Percentiles rank a stretch among this genome's conserved stretches.
Evolutionary conservation across 1,284 basidiomycete species (phyloP).

Genomic region (Puccinia coronata): DNA sequence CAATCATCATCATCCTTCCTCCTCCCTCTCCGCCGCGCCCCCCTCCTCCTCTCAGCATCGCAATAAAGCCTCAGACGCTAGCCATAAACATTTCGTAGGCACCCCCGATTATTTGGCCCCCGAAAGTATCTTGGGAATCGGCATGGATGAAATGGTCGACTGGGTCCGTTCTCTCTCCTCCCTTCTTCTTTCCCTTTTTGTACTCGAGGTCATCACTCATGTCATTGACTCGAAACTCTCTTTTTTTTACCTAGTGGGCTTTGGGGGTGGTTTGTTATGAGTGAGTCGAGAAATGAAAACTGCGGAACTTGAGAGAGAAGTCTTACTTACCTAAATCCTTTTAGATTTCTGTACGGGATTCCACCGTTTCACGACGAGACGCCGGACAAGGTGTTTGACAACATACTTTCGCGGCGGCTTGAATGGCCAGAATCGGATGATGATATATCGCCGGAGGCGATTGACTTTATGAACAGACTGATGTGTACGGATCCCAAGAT

Average conservation of each 20-base stretch:
- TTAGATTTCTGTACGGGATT: slow-evolving; percentile 81
- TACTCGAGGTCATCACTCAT: background rate
- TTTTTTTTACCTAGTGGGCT: slow-evolving; percentile 70
- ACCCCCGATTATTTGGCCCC: slow-evolving; percentile 96
- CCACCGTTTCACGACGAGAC: slow-evolving; percentile 97
- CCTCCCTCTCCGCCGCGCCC: slow-evolving; percentile 21
- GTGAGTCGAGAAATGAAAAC: slow-evolving; percentile 52
- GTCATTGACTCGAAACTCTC: background rate
- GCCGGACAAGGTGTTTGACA: slow-evolving; percentile 96
- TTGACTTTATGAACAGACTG: slow-evolving; percentile 85
- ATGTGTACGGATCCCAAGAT: slow-evolving; percentile 77
- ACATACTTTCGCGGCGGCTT: slow-evolving; percentile 92
- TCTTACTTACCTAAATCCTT: background rate
- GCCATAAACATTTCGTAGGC: slow-evolving; percentile 70
- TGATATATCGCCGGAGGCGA: slow-evolving; percentile 74
- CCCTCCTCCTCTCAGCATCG: slow-evolving; percentile 2
- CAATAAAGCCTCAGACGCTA: slow-evolving; percentile 45
- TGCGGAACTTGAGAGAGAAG: background rate
- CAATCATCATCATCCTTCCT: background rate
- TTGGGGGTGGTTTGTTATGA: slow-evolving; percentile 98
- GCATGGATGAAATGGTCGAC: slow-evolving; percentile 95
- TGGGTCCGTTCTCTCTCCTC: slow-evolving; percentile 69
- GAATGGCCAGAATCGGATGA: slow-evolving; percentile 68
- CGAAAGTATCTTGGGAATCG: slow-evolving; percentile 91
- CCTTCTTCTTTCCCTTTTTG: background rate